Conservation (phyloP, 2,329 filamentous ascomycete species). For the Ramularia collo-cygni region DNA sequence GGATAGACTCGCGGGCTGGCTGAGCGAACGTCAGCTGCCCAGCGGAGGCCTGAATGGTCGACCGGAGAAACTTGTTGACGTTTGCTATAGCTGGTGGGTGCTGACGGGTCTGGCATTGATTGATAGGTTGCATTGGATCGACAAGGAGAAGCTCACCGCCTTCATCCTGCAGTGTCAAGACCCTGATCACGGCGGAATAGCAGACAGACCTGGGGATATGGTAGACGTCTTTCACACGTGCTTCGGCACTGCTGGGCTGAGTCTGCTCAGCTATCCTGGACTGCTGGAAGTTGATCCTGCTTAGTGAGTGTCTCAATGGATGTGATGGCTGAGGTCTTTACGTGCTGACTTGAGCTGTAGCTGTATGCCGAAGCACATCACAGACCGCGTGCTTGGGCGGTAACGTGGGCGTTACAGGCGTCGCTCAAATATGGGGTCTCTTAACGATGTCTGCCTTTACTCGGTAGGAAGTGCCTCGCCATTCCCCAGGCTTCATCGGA, state of each 20-base stretch:
- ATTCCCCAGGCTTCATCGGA: too few relatives aligned
- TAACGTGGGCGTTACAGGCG: constrained; percentile 7
- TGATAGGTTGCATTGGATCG: constrained; percentile 83
- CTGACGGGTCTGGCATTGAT: constrained; percentile 88
- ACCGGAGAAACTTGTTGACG: constrained; percentile 92
- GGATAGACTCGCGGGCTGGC: constrained; percentile 78
- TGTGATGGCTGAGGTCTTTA: constrained; percentile 5
- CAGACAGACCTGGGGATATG: constrained; percentile 87
- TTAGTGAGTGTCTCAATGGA: constrained; percentile 52
- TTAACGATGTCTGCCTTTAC: too few relatives aligned
- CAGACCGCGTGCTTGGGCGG: constrained; percentile 49
- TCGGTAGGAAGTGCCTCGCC: too few relatives aligned
- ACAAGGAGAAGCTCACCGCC: constrained; percentile 65
- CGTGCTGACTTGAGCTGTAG: constrained; percentile 18
- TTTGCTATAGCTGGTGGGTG: constrained; percentile 99
- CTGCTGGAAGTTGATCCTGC: constrained; percentile 77
- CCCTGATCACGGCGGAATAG: constrained; percentile 71
- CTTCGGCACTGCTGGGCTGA: constrained; percentile 83
- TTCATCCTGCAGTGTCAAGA: constrained; percentile 93
- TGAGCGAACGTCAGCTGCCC: constrained; percentile 84
- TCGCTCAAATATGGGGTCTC: too few relatives aligned
- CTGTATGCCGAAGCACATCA: constrained; percentile 55
- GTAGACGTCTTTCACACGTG: constrained; percentile 95
- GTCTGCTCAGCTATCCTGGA: constrained; percentile 70
- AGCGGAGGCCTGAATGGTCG: constrained; percentile 87